These are phyloP conservation scores for Lobosporangium transversale DNA, from an alignment of 192 early-diverging fungal species.

Conservation along the genomic window DNA sequence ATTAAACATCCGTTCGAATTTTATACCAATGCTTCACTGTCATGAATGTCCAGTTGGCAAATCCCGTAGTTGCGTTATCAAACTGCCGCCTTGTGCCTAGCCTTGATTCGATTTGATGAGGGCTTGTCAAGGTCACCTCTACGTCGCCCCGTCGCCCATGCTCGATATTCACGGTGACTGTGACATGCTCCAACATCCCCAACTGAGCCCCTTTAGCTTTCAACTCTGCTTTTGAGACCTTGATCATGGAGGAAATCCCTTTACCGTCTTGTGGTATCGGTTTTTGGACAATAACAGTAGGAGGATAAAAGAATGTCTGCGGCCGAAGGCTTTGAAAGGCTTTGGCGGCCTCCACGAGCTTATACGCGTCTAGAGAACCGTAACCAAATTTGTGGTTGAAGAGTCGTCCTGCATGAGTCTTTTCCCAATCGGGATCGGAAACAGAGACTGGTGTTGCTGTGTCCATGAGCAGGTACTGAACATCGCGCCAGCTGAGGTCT, in stretches of 20 bases:
- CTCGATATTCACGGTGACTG: constrained; percentile 83
- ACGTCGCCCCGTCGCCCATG: constrained; percentile 89
- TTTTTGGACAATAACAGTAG: constrained; percentile 50
- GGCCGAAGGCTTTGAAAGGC: constrained; percentile 68
- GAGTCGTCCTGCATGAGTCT: constrained; percentile 71
- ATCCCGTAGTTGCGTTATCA: constrained; percentile 77
- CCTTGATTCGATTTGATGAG: constrained; percentile 69
- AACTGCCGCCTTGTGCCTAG: constrained; percentile 70
- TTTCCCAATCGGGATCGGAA: constrained; percentile 78
- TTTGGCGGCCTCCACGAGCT: constrained; percentile 82
- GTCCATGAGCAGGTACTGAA: constrained; percentile 87
- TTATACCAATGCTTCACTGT: constrained; percentile 92
- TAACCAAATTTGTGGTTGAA: constrained; percentile 96
- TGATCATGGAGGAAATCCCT: constrained; percentile 49
- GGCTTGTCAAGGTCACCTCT: constrained; percentile 82
- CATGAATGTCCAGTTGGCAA: constrained; percentile 93
- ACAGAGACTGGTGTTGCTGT: constrained; percentile 79
- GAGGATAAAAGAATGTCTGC: constrained; percentile 68
- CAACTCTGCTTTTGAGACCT: constrained; percentile 61
- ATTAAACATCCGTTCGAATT: too few relatives aligned
- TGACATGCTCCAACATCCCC: constrained; percentile 84
- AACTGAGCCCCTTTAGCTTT: constrained; percentile 53
- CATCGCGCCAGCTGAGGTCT: constrained; percentile 95
- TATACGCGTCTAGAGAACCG: constrained; percentile 88
- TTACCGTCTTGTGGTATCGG: constrained; percentile 63